A percentile compares a stretch with the other conserved stretches of the same genome.
Evolutionary conservation across 1,139 yeast species (phyloP).

Genomic region (Sugiyamaella xylanicola): DNA sequence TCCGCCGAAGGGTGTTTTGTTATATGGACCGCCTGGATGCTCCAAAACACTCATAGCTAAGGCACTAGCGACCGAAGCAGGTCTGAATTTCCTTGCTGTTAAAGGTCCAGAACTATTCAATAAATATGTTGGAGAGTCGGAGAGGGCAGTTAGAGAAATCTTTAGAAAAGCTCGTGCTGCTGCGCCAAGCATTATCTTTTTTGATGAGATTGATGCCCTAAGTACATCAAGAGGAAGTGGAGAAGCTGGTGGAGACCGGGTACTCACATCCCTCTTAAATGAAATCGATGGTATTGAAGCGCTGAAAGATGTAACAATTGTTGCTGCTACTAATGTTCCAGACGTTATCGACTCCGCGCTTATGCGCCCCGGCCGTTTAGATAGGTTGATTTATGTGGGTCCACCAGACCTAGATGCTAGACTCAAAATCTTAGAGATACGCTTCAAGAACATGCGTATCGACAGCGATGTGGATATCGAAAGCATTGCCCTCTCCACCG

Average conservation of each 20-base stretch:
- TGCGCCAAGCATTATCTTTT: conserved; percentile 86
- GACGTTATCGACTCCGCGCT: conserved; percentile 89
- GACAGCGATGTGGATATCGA: conserved; percentile 49
- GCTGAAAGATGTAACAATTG: conserved; percentile 84
- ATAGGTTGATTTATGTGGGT: conserved; percentile 85
- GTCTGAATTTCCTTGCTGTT: conserved; percentile 86
- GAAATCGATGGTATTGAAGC: conserved; percentile 98
- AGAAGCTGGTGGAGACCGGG: conserved; percentile 77
- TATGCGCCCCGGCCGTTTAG: conserved; percentile 90
- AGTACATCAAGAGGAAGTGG: conserved; percentile 71
- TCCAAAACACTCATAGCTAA: conserved; percentile 93
- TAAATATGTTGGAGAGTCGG: conserved; percentile 94
- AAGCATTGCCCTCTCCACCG: conserved; percentile 64
- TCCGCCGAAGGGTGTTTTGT: conserved; percentile 87
- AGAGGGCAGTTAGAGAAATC: conserved; percentile 82
- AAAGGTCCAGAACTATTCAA: conserved; percentile 95
- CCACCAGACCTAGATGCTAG: conserved; percentile 89
- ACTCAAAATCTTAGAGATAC: conserved; percentile 68
- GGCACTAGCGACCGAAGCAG: conserved; percentile 93
- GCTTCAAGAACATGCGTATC: conserved; percentile 57
- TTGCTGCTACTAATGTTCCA: conserved; percentile 96
- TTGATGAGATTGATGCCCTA: conserved; percentile 94
- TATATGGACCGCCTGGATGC: conserved; percentile 97
- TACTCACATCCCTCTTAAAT: conserved; percentile 81
- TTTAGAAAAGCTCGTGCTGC: conserved; percentile 93